These are phyloP conservation scores for Eucalyptus erythrocorys DNA, from an alignment of 345 rosid genomes.

Conservation along the genomic window DNA sequence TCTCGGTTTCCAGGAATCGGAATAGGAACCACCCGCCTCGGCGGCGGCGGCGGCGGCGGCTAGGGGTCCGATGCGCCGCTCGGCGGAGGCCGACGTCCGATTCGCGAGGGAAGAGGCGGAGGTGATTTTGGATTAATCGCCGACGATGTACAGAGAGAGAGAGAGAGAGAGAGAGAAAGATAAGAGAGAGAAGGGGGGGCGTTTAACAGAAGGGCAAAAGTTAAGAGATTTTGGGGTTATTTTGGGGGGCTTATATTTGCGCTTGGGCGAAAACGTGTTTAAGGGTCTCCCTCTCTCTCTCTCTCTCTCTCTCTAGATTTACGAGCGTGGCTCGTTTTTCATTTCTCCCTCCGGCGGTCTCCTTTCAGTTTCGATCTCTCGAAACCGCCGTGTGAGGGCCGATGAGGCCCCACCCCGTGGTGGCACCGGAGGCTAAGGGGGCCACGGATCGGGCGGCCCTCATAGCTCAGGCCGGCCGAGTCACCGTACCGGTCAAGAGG, in stretches of 20 bases:
- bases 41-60: background rate
- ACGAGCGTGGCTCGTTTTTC: background rate
- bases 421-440: background rate
- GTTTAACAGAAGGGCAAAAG: background rate
- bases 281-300: background rate
- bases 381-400: background rate
- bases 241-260: background rate
- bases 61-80: slow-evolving; percentile 3
- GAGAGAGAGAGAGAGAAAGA: background rate
- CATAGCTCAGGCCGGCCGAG: background rate
- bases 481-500: background rate
- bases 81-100: slow-evolving; percentile 10
- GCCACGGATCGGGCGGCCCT: background rate
- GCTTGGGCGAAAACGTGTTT: background rate
- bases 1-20: background rate
- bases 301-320: background rate
- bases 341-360: background rate
- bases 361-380: background rate
- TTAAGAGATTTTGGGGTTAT: background rate
- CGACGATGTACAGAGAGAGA: slow-evolving; percentile 13
- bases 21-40: background rate
- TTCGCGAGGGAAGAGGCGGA: slow-evolving; percentile 15
- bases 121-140: slow-evolving; percentile 46
- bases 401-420: background rate
- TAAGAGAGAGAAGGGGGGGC: background rate